Evolutionary conservation across 306 rosid species (phyloP), one percentile per base, ranked within the genome.

Genomic region (Citrullus amarus): DNA sequence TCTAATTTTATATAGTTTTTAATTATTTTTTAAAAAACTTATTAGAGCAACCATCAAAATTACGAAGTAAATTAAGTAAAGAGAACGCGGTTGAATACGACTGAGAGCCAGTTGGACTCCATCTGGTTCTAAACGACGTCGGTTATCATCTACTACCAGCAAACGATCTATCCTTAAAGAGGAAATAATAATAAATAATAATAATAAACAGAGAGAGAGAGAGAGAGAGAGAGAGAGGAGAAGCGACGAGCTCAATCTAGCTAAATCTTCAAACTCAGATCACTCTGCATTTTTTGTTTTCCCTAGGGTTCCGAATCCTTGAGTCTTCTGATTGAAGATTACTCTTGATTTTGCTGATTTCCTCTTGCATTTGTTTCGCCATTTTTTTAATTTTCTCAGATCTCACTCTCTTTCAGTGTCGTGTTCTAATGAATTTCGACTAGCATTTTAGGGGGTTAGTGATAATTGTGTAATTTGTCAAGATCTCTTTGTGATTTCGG

Each of bases 401-500:
- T 73, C 78, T 73, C 28, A 51, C 20, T 72, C 60, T 72, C 9
- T 28, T 50, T 50, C 43, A 50, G 44, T 72, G 44, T 6, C 22
- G 28, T 51, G 13, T 30, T 73, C 17, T 50, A 30, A 51, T 73
- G 61, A 73, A 51, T 73, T 51, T 73, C 46, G 46, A 51, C 44
- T 50, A 48, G 44, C 77, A 72, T 50, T 50, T 72, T 8, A 6
- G 60, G 61, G 25, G 25, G 9, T 38, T 67, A 20, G 3, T 39
- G 46, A 25, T 38, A 65, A 65, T 38, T 34, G n/a, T n/a, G 25
- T 32, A 73, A 73, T 73, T 73, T 54, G 9, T 8, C 18, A 28
- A 62, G 80, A 77, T 77, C 80, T 63, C 22, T 38, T 70, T 17
- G 18, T n/a, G 16, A 78, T 78, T 78, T 10, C 54, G 41, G 38